Conservation (phyloP, 2,329 filamentous ascomycete genomes). For the Hypoxylon sp. region DNA sequence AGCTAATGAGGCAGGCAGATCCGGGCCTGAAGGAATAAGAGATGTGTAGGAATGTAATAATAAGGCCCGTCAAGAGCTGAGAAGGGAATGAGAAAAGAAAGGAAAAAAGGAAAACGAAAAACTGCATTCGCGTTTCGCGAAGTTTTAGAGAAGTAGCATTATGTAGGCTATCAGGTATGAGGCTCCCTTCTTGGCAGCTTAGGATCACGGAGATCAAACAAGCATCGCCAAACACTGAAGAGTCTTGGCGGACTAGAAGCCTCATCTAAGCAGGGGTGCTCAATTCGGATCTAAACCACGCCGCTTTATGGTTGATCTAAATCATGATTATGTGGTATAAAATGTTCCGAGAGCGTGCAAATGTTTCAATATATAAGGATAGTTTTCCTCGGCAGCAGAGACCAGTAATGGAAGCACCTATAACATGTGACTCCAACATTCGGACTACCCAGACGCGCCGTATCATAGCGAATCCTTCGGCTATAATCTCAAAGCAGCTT, state of each 20-base stretch:
- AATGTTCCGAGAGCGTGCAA: neutral
- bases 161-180: slow-evolving; percentile 10
- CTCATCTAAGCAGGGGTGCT: neutral
- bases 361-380: neutral
- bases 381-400: neutral
- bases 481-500: neutral
- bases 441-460: neutral
- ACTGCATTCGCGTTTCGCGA: slow-evolving; percentile 18
- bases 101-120: slow-evolving; percentile 25
- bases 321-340: neutral
- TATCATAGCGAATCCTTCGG: neutral
- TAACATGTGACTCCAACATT: neutral
- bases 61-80: slow-evolving; percentile 46
- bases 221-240: slow-evolving; percentile 12
- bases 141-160: slow-evolving; percentile 10
- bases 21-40: slow-evolving; percentile 31
- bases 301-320: neutral
- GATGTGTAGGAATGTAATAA: slow-evolving; percentile 35
- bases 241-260: neutral
- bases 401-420: neutral
- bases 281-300: neutral
- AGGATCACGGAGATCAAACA: slow-evolving; percentile 42
- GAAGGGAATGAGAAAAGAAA: slow-evolving; percentile 14
- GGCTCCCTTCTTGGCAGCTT: slow-evolving; percentile 25
- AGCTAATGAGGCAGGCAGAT: slow-evolving; percentile 20